Conservation (phyloP, 352 stramenopile genomes). For the Elongisporangium undulatum region DNA sequence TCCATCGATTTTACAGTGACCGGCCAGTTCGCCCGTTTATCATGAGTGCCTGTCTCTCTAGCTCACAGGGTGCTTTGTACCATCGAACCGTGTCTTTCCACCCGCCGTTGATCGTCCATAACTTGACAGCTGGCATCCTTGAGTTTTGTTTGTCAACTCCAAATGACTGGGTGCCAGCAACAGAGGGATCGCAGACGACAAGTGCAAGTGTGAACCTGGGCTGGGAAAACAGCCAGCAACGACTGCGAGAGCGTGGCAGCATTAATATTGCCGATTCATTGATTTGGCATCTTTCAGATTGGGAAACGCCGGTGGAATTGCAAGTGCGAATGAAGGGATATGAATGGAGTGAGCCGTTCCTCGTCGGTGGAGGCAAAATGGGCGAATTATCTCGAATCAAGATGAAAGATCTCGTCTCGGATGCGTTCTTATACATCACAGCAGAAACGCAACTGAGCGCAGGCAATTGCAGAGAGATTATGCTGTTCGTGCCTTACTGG, state of each 20-base stretch:
- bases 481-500: slow-evolving; percentile 87
- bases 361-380: slow-evolving; percentile 47
- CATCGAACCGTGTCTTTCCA: slow-evolving; percentile 75
- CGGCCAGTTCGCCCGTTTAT: slow-evolving; percentile 78
- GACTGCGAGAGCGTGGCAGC: slow-evolving; percentile 68
- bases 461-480: slow-evolving; percentile 61
- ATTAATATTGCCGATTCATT: slow-evolving; percentile 77
- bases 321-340: slow-evolving; percentile 82
- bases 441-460: slow-evolving; percentile 50
- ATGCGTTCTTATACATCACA: slow-evolving; percentile 66
- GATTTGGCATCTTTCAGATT: slow-evolving; percentile 80
- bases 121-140: slow-evolving; percentile 62
- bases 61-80: slow-evolving; percentile 49
- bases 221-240: slow-evolving; percentile 76
- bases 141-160: slow-evolving; percentile 74
- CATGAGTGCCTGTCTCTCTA: slow-evolving; percentile 63
- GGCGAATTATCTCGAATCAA: slow-evolving; percentile 57
- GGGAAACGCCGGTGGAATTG: slow-evolving; percentile 71
- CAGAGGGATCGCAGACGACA: slow-evolving; percentile 28
- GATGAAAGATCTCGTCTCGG: slow-evolving; percentile 78
- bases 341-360: slow-evolving; percentile 69
- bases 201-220: slow-evolving; percentile 38
- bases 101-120: slow-evolving; percentile 76
- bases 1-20: slow-evolving; percentile 70
- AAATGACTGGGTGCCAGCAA: slow-evolving; percentile 57